These are phyloP conservation scores for Botrytis elliptica DNA, from an alignment of 2,329 filamentous ascomycete species.

Conservation along the genomic window DNA sequence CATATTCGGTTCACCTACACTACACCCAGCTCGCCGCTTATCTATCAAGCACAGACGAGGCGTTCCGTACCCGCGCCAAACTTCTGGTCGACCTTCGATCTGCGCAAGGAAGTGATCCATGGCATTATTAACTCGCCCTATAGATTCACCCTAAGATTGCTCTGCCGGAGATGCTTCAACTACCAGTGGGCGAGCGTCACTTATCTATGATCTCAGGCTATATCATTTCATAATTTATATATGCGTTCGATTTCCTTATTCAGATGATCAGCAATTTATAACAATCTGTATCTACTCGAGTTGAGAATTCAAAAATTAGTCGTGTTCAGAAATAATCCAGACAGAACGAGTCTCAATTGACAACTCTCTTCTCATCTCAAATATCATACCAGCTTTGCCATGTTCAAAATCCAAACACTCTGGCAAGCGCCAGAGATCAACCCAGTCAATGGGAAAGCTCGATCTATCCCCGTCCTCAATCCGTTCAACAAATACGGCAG, in stretches of 20 bases:
- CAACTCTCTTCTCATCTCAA: neutral
- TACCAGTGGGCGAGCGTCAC: neutral
- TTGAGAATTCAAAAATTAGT: neutral
- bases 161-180: slow-evolving; percentile 19
- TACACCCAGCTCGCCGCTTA: neutral
- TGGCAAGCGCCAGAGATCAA: slow-evolving; percentile 49
- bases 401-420: slow-evolving; percentile 31
- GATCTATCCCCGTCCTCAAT: slow-evolving; percentile 76
- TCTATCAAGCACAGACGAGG: neutral
- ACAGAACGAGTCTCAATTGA: neutral
- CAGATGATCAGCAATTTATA: neutral
- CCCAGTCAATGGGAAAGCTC: slow-evolving; percentile 79
- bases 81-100: neutral
- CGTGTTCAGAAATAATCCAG: neutral
- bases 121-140: neutral
- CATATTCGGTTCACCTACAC: neutral
- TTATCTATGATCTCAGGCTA: neutral
- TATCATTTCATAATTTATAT: slow-evolving; percentile 12
- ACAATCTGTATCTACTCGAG: neutral
- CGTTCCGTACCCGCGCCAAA: too few relatives aligned
- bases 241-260: neutral
- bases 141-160: neutral
- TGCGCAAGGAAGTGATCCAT: neutral
- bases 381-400: neutral
- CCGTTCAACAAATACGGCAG: slow-evolving; percentile 76